phyloP scores from a whole-genome alignment of 495 filamentous ascomycete genomes.

The Xanthoparmelia taractica region DNA sequence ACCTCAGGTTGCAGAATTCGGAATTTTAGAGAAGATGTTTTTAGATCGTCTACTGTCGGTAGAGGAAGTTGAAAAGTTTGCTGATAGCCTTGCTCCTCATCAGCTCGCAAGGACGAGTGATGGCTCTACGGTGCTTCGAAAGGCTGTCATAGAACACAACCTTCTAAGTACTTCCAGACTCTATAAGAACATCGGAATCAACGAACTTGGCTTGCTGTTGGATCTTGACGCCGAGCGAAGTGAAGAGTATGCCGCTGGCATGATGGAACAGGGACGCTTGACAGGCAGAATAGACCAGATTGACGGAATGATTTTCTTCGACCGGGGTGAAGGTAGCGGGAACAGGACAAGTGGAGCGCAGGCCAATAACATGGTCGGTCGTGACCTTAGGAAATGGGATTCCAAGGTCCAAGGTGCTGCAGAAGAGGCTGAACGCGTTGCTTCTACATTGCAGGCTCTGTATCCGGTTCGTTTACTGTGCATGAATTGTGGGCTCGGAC shows the following conservation, averaged over 20 bases:
- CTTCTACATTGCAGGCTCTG: constrained; percentile 61
- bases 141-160: constrained; percentile 94
- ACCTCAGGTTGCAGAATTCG: constrained; percentile 64
- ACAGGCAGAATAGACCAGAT: constrained; percentile 92
- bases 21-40: constrained; percentile 96
- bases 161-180: constrained; percentile 75
- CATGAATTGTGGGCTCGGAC: background rate
- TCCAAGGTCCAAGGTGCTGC: constrained; percentile 73
- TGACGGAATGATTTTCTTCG: constrained; percentile 78
- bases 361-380: constrained; percentile 50
- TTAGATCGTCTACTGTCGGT: constrained; percentile 75
- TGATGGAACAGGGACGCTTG: constrained; percentile 90
- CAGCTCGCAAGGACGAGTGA: constrained; percentile 84
- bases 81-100: constrained; percentile 69
- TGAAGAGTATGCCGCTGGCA: constrained; percentile 82
- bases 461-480: constrained; percentile 43
- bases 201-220: constrained; percentile 66
- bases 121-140: constrained; percentile 86
- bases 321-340: constrained; percentile 58
- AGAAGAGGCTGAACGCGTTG: constrained; percentile 82
- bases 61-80: constrained; percentile 78
- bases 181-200: constrained; percentile 81
- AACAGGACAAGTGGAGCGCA: constrained; percentile 50
- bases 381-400: constrained; percentile 80
- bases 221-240: constrained; percentile 74